Evolutionary conservation across 2,329 filamentous ascomycete species (phyloP), one percentile per base, ranked within the genome.

Genomic region (Calonectria hawksworthii): DNA sequence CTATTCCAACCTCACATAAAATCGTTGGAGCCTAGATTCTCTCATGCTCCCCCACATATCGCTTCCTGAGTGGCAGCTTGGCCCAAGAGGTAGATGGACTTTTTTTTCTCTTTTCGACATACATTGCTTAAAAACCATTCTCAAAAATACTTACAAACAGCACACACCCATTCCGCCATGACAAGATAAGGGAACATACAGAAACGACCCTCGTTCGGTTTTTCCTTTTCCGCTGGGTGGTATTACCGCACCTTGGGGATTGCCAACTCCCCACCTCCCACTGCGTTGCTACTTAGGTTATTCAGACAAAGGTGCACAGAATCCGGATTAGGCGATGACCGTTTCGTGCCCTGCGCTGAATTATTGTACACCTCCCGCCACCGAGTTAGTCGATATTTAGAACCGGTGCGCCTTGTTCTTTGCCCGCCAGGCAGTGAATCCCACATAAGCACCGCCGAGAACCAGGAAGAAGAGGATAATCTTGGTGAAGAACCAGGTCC

Each of bases 361-460:
- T 67, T 61, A 61, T 52, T 56, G 64, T 68, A 47, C 70, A 68
- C 44, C 32, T 26, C 63, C 61, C 51, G 41, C 51, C 56, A 50
- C 59, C 10, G 30, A 56, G 32, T 28, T 36, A 63, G 52, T n/a
- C 38, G 16, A 47, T n/a, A 65, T 73, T 83, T 85, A 92, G 80
- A 92, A 92, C 36, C 91, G 87, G 83, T 91, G 90, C 77, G 86
- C 88, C 83, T 91, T 91, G 84, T 87, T 89, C 85, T 90, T 92
- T 77, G 94, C 86, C 83, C 96, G 91, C 87, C 95, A 99, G 59
- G 93, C 90, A 9, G 96, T 98, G 84, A 90, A 99, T 34, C 95
- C 96, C 56, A 96, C 92, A 84, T 99, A 99, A 6, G 84, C 94
- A 78, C 94, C 96, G 13, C 90, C 94, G 56, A 93, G 80, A 21